Percentiles rank a stretch among this genome's conserved stretches.
Evolutionary conservation across 73 alveolate species (phyloP).

Genomic region (Paramecium primaurelia): DNA sequence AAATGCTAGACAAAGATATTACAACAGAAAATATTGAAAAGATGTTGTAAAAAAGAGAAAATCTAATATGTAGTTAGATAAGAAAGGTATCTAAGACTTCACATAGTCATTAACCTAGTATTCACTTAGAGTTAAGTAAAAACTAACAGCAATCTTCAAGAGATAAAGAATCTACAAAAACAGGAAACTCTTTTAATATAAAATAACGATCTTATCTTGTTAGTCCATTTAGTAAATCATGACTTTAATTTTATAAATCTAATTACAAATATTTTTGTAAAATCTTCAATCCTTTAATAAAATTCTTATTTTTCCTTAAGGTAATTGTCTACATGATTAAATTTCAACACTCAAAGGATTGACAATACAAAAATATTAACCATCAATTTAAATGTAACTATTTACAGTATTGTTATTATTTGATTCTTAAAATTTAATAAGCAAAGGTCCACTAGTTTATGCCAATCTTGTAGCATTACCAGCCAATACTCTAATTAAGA

Average conservation of each 20-base stretch:
- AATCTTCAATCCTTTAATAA: slow-evolving; percentile 8
- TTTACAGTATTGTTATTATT: slow-evolving; percentile 1
- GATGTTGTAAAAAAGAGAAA: neutral
- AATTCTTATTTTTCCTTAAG: slow-evolving; percentile 54
- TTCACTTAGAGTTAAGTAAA: neutral
- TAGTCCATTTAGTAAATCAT: slow-evolving; percentile 18
- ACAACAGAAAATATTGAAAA: neutral
- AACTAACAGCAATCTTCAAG: neutral
- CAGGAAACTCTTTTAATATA: neutral
- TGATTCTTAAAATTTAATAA: slow-evolving; percentile 54
- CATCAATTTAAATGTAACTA: slow-evolving; percentile 76
- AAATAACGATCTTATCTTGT: slow-evolving; percentile 33
- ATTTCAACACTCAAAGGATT: slow-evolving; percentile 42
- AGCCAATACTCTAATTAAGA: neutral
- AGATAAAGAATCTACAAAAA: slow-evolving; percentile 12
- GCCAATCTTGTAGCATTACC: slow-evolving; percentile 73
- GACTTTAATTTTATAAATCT: neutral
- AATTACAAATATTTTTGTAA: neutral
- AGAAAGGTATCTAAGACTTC: neutral
- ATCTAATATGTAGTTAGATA: neutral
- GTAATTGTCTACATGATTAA: neutral
- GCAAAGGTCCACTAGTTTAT: slow-evolving; percentile 76
- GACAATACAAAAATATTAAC: slow-evolving; percentile 66
- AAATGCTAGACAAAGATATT: neutral
- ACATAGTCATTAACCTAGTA: slow-evolving; percentile 4